phyloP scores from a whole-genome alignment of 306 rosid genomes.

The Vigna radiata region DNA sequence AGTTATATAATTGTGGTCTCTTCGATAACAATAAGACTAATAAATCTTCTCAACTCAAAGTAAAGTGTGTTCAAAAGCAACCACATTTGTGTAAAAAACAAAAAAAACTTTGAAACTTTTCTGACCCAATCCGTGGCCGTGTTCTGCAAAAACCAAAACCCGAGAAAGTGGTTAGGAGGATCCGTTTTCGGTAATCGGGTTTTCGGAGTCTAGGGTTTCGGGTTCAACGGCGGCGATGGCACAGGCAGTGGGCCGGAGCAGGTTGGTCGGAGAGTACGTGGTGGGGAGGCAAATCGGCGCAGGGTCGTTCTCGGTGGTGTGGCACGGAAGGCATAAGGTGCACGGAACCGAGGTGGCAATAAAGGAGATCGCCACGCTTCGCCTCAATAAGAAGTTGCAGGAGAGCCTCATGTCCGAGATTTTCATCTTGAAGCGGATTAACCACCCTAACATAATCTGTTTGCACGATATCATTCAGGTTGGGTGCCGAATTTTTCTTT shows the following conservation, averaged over 20 bases:
- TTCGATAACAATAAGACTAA: neutral
- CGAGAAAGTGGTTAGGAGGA: neutral
- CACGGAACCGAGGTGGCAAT: slow-evolving; percentile 98
- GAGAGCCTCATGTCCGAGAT: slow-evolving; percentile 96
- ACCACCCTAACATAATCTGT: slow-evolving; percentile 89
- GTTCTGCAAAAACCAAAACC: neutral
- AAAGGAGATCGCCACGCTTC: slow-evolving; percentile 81
- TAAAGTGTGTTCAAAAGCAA: neutral
- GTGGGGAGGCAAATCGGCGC: slow-evolving; percentile 88
- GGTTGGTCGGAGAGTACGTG: slow-evolving; percentile 81
- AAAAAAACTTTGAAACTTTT: neutral
- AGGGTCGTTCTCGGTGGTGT: slow-evolving; percentile 97
- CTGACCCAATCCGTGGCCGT: neutral
- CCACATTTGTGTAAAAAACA: neutral
- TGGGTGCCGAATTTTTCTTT: neutral
- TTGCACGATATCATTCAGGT: slow-evolving; percentile 93
- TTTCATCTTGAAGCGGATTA: slow-evolving; percentile 76
- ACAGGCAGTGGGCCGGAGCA: slow-evolving; percentile 62
- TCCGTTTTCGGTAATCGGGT: neutral
- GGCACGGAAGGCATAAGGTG: slow-evolving; percentile 89
- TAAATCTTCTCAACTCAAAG: neutral
- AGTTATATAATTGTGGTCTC: neutral
- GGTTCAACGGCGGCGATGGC: slow-evolving; percentile 70
- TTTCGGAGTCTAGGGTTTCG: slow-evolving; percentile 21
- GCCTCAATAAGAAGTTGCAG: slow-evolving; percentile 88